Percentiles rank a stretch among this genome's conserved stretches.
phyloP scores from a whole-genome alignment of 306 rosid species.

The Prunus fruticosa region DNA sequence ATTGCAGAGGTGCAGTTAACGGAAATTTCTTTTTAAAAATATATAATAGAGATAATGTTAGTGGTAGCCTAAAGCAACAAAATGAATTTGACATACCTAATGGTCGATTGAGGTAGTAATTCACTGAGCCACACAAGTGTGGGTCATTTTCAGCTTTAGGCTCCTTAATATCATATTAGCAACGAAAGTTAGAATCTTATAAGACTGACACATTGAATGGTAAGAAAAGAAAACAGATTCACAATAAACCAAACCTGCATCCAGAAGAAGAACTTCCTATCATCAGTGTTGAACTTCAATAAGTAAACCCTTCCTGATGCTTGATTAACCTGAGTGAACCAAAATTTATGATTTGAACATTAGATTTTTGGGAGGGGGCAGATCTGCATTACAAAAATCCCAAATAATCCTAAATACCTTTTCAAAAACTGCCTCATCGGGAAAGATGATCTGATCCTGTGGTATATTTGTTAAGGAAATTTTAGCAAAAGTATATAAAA shows the following conservation, averaged over 20 bases:
- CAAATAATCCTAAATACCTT: slow-evolving; percentile 49
- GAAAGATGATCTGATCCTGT: slow-evolving; percentile 93
- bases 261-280: slow-evolving; percentile 90
- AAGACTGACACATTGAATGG: slow-evolving; percentile 7
- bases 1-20: neutral
- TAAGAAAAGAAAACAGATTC: neutral
- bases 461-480: slow-evolving; percentile 54
- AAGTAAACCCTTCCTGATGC: slow-evolving; percentile 89
- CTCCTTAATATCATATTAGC: slow-evolving; percentile 54
- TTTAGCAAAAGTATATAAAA: neutral
- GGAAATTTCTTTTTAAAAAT: neutral
- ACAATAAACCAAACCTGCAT: slow-evolving; percentile 66
- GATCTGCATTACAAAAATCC: slow-evolving; percentile 10
- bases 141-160: slow-evolving; percentile 66
- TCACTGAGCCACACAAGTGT: slow-evolving; percentile 65
- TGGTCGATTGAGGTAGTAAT: slow-evolving; percentile 71
- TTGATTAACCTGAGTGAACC: slow-evolving; percentile 66
- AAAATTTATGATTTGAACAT: slow-evolving; percentile 4
- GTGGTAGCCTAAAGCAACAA: slow-evolving; percentile 5
- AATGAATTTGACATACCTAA: slow-evolving; percentile 45
- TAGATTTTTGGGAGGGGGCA: neutral
- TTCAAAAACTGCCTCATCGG: slow-evolving; percentile 89
- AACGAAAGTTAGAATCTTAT: slow-evolving; percentile 1
- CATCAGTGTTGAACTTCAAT: slow-evolving; percentile 74
- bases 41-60: slow-evolving; percentile 7